These are phyloP conservation scores for Stenogyne calaminthoides DNA, from an alignment of 305 asterid genomes.

Conservation along the genomic window DNA sequence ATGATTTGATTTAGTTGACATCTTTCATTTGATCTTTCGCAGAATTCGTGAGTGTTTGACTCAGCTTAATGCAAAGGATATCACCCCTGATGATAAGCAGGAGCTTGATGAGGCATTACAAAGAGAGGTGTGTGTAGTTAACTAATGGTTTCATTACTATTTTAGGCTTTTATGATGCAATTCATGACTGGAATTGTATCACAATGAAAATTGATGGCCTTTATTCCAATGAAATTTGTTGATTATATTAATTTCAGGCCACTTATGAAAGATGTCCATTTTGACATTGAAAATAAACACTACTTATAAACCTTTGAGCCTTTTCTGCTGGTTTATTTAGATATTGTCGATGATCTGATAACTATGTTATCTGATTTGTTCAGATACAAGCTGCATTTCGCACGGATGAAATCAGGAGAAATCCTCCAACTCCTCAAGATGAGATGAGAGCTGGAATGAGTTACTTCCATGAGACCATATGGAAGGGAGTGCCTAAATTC, in stretches of 20 bases:
- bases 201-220: background rate
- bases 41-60: conserved; percentile 87
- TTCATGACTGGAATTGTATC: background rate
- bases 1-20: conserved; percentile 11
- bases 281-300: background rate
- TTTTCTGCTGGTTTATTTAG: conserved; percentile 3
- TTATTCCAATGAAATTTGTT: background rate
- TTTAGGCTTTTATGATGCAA: background rate
- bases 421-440: conserved; percentile 94
- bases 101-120: conserved; percentile 95
- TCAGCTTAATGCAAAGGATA: conserved; percentile 81
- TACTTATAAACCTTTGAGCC: background rate
- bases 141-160: background rate
- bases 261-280: background rate
- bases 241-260: background rate
- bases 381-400: conserved; percentile 98
- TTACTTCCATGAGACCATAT: conserved; percentile 90
- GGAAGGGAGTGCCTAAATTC: conserved; percentile 96
- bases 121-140: conserved; percentile 66
- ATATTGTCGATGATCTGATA: background rate
- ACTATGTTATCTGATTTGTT: conserved; percentile 24
- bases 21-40: conserved; percentile 14
- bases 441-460: conserved; percentile 99
- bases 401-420: conserved; percentile 91
- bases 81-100: conserved; percentile 93